These are phyloP conservation scores for Globisporangium lucens DNA, from an alignment of 352 stramenopile species.

Conservation along the genomic window DNA sequence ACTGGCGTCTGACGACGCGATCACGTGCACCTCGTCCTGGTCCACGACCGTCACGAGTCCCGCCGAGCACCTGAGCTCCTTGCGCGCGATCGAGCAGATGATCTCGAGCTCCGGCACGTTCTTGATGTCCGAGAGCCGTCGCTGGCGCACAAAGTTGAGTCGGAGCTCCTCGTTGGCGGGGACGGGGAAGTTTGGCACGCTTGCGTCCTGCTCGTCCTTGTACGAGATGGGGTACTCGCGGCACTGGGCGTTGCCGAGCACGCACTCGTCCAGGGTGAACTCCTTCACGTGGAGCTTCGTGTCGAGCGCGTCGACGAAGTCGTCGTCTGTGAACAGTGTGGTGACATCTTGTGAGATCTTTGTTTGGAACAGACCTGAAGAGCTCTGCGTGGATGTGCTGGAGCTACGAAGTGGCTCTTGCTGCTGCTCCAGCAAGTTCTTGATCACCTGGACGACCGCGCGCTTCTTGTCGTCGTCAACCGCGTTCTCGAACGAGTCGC, in stretches of 20 bases:
- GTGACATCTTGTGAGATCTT: neutral
- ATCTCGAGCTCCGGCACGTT: slow-evolving; percentile 40
- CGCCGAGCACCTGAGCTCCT: slow-evolving; percentile 34
- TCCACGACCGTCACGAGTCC: slow-evolving; percentile 50
- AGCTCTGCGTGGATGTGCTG: slow-evolving; percentile 3
- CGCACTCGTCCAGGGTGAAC: slow-evolving; percentile 16
- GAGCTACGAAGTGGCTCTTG: neutral
- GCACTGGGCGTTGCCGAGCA: slow-evolving; percentile 22
- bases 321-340: slow-evolving; percentile 1
- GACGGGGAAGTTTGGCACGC: slow-evolving; percentile 22
- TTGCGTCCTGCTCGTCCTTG: slow-evolving; percentile 17
- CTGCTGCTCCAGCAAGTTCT: slow-evolving; percentile 40
- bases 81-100: slow-evolving; percentile 36
- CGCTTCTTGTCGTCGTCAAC: slow-evolving; percentile 24
- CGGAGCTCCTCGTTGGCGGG: slow-evolving; percentile 37
- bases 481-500: slow-evolving; percentile 37
- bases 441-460: slow-evolving; percentile 48
- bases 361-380: neutral
- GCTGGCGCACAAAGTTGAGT: slow-evolving; percentile 32
- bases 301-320: slow-evolving; percentile 1
- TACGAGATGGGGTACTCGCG: slow-evolving; percentile 36
- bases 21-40: slow-evolving; percentile 32
- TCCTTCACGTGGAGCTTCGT: slow-evolving; percentile 7
- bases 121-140: slow-evolving; percentile 35
- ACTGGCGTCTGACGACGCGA: slow-evolving; percentile 37